Conservation (phyloP, 1,284 basidiomycete species). For the Boletus smithii region DNA sequence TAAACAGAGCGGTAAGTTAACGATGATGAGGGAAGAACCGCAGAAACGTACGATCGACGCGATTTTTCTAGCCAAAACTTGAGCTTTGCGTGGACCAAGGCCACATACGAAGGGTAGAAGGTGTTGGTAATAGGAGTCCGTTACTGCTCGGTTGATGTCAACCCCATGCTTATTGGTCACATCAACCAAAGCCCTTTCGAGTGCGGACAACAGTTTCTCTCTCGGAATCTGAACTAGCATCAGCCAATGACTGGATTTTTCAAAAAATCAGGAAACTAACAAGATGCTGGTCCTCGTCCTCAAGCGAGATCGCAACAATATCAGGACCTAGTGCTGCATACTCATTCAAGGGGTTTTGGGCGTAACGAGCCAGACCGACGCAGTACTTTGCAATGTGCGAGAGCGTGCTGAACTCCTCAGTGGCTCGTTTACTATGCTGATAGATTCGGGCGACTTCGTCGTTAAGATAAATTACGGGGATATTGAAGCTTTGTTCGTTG, state of each 20-base stretch:
- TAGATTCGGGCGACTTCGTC: constrained; percentile 95
- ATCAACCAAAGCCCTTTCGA: constrained; percentile 90
- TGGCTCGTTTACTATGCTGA: constrained; percentile 86
- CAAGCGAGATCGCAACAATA: constrained; percentile 76
- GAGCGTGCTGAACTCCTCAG: constrained; percentile 82
- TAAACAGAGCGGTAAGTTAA: constrained; percentile 31
- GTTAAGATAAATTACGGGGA: constrained; percentile 79
- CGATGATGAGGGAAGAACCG: constrained; percentile 1
- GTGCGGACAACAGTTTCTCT: constrained; percentile 78
- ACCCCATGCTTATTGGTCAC: constrained; percentile 91
- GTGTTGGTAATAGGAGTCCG: constrained; percentile 83
- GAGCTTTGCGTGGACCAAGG: constrained; percentile 92
- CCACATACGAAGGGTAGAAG: constrained; percentile 92
- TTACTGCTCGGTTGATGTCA: constrained; percentile 90
- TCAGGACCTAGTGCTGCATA: constrained; percentile 85
- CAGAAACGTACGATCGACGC: constrained; percentile 54
- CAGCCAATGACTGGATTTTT: constrained; percentile 9
- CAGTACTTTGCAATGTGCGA: constrained; percentile 89
- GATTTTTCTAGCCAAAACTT: constrained; percentile 82
- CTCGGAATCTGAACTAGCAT: constrained; percentile 59
- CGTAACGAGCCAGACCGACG: constrained; percentile 89
- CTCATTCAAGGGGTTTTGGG: constrained; percentile 92
- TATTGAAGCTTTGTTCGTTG: constrained; percentile 48
- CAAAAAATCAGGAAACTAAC: constrained; percentile 43
- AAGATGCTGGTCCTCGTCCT: constrained; percentile 84